Conservation (phyloP, 768 basidiomycete species). For the Trametes coccinea region DNA sequence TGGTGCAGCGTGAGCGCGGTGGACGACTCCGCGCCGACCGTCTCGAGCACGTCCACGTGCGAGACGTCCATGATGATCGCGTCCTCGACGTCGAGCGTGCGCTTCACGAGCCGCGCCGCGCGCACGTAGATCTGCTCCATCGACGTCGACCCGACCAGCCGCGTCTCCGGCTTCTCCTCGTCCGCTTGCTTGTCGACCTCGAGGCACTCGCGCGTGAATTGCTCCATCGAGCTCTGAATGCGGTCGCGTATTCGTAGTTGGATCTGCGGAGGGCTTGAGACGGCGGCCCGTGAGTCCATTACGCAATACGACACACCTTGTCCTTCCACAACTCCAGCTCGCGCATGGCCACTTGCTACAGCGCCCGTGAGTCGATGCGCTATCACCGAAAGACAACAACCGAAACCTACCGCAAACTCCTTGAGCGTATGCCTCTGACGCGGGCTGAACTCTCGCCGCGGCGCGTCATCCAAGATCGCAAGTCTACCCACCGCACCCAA, state of each 20-base stretch:
- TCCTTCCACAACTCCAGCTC: conserved; percentile 96
- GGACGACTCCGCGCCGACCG: conserved; percentile 56
- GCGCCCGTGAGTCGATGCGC: neutral
- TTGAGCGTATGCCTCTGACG: conserved; percentile 89
- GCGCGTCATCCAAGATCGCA: conserved; percentile 81
- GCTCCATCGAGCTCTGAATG: conserved; percentile 96
- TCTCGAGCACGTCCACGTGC: conserved; percentile 84
- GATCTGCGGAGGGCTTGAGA: conserved; percentile 48
- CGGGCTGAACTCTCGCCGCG: conserved; percentile 82
- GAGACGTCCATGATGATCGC: conserved; percentile 92
- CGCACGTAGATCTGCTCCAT: conserved; percentile 92
- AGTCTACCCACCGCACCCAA: conserved; percentile 45
- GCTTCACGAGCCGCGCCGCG: conserved; percentile 86
- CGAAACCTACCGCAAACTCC: conserved; percentile 71
- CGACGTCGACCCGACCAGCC: conserved; percentile 34
- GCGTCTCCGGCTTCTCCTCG: conserved; percentile 37
- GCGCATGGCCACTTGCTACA: conserved; percentile 80
- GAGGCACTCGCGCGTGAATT: conserved; percentile 91
- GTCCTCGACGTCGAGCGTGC: conserved; percentile 90
- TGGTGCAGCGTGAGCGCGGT: conserved; percentile 72
- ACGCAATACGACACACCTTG: conserved; percentile 52
- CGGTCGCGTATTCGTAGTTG: conserved; percentile 88
- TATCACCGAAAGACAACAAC: neutral
- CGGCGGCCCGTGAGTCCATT: neutral
- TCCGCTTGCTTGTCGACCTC: conserved; percentile 75